These are phyloP conservation scores for Phyllostachys edulis DNA, from an alignment of 176 grass and related monocot genomes.

Conservation along the genomic window DNA sequence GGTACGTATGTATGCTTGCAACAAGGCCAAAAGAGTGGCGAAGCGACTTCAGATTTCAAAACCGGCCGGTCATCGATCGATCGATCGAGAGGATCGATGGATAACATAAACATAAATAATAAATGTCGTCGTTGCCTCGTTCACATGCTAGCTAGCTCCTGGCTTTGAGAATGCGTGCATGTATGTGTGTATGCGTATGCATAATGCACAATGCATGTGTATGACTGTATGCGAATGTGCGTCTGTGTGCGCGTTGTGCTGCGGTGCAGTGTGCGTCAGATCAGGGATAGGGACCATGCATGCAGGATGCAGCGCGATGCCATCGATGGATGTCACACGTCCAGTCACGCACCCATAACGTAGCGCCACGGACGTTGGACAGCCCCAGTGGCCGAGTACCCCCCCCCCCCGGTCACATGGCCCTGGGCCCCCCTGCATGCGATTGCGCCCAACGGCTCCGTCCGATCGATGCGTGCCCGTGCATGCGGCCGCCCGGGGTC, in stretches of 20 bases:
- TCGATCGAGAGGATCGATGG: neutral
- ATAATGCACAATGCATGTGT: neutral
- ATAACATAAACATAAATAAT: too few species aligned
- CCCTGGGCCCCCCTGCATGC: neutral
- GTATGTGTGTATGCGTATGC: too few species aligned
- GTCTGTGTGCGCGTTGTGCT: neutral
- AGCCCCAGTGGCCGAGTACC: slow-evolving; percentile 18
- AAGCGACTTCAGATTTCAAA: neutral
- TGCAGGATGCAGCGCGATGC: neutral
- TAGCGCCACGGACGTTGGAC: neutral
- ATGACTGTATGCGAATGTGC: neutral
- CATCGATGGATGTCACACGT: neutral
- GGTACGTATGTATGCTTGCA: neutral
- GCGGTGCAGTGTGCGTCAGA: neutral
- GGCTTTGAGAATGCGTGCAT: too few species aligned
- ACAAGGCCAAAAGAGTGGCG: neutral
- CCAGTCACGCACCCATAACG: neutral
- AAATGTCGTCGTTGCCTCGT: too few species aligned
- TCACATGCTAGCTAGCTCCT: too few species aligned
- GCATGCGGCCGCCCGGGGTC: neutral
- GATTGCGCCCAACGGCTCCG: neutral
- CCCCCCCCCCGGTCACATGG: slow-evolving; percentile 35
- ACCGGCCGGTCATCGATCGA: neutral
- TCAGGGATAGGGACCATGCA: neutral
- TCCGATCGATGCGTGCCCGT: neutral